These are phyloP conservation scores for Aspergillus pseudoviridinutans DNA, from an alignment of 2,329 filamentous ascomycete species.

Conservation along the genomic window DNA sequence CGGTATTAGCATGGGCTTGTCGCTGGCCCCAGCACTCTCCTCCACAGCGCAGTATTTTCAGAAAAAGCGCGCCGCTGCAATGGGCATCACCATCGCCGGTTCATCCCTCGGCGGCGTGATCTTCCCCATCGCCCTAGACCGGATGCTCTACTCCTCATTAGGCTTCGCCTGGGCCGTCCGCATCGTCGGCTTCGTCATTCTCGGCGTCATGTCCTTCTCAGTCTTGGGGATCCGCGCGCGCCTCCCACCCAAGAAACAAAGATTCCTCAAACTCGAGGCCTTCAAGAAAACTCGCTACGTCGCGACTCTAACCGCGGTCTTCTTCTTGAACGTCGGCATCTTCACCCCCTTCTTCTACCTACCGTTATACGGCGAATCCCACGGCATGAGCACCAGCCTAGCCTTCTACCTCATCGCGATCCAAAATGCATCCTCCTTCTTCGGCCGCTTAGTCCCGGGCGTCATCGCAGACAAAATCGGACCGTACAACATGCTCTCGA, in stretches of 20 bases:
- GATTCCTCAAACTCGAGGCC: constrained; percentile 16
- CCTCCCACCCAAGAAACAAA: constrained; percentile 19
- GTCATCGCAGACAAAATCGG: too few species aligned
- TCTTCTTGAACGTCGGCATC: constrained; percentile 28
- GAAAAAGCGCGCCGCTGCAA: constrained; percentile 44
- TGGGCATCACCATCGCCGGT: constrained; percentile 47
- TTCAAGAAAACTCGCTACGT: constrained; percentile 21
- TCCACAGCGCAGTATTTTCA: constrained; percentile 48
- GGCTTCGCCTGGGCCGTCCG: constrained; percentile 53
- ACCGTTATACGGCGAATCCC: too few species aligned
- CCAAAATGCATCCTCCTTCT: too few species aligned
- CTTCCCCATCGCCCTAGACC: constrained; percentile 47
- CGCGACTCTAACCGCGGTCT: constrained; percentile 26
- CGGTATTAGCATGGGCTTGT: constrained; percentile 22
- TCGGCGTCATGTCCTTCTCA: constrained; percentile 43
- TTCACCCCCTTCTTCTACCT: too few species aligned
- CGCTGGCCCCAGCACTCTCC: constrained; percentile 45
- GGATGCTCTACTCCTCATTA: constrained; percentile 43
- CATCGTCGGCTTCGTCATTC: constrained; percentile 50
- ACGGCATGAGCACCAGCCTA: too few species aligned
- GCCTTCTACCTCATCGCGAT: too few species aligned
- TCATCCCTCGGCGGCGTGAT: constrained; percentile 52
- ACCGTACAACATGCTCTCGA: too few species aligned
- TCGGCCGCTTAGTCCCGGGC: too few species aligned
- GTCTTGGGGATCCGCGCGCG: constrained; percentile 21